Evolutionary conservation across 164 flowering plant species (phyloP).

Genomic region (Umbilicus rupestris): DNA sequence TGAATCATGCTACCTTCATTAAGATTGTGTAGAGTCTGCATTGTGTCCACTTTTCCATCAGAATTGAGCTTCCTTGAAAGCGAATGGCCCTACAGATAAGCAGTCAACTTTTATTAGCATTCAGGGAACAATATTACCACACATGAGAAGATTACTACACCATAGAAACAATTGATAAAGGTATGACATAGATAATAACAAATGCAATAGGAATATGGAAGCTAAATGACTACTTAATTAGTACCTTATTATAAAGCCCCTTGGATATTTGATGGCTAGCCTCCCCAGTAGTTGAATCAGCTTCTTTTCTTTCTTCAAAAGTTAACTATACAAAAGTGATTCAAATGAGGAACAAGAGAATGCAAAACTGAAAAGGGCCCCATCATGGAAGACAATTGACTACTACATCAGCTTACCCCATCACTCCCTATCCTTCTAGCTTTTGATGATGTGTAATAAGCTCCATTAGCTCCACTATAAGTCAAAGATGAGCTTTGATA

Average conservation of each 20-base stretch:
- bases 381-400: background rate
- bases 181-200: background rate
- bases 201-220: background rate
- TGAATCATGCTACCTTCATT: constrained; percentile 34
- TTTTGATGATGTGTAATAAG: constrained; percentile 71
- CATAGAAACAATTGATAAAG: background rate
- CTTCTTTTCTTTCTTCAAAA: constrained; percentile 45
- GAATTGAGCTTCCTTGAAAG: constrained; percentile 32
- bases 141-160: background rate
- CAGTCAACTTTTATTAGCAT: background rate
- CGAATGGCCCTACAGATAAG: constrained; percentile 37
- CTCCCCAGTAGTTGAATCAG: constrained; percentile 31
- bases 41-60: constrained; percentile 43
- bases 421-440: constrained; percentile 72
- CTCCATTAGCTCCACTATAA: constrained; percentile 84
- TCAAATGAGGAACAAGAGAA: background rate
- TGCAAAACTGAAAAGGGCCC: background rate
- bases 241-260: constrained; percentile 48
- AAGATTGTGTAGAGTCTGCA: constrained; percentile 50
- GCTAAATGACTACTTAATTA: background rate
- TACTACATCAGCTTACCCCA: constrained; percentile 44
- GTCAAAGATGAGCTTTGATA: constrained; percentile 72
- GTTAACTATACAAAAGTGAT: constrained; percentile 22
- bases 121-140: too few relatives aligned
- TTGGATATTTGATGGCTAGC: constrained; percentile 38